Conservation (phyloP, 2,329 filamentous ascomycete species). For the Xylaria sp. region DNA sequence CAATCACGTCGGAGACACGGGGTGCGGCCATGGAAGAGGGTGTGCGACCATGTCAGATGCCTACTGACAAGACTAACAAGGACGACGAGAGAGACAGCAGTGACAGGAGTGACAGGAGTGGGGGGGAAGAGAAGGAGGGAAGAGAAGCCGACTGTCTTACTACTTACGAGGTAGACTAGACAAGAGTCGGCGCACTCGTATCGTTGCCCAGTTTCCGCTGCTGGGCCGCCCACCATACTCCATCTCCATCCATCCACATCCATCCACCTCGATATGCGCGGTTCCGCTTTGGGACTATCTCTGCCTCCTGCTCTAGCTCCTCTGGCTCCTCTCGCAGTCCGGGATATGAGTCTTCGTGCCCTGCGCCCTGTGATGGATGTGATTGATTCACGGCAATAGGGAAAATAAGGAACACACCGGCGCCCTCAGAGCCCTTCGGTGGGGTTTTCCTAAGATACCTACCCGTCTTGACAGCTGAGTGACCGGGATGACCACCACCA, state of each 20-base stretch:
- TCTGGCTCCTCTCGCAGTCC: constrained; percentile 26
- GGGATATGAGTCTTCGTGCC: constrained; percentile 33
- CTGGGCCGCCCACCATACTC: constrained; percentile 44
- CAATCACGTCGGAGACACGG: constrained; percentile 22
- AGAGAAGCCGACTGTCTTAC: neutral
- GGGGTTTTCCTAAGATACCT: constrained; percentile 35
- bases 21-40: constrained; percentile 38
- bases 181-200: constrained; percentile 36
- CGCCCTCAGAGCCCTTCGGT: constrained; percentile 39
- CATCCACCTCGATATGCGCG: constrained; percentile 41
- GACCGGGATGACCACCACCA: constrained; percentile 47
- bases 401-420: constrained; percentile 26
- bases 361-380: constrained; percentile 39
- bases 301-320: constrained; percentile 13
- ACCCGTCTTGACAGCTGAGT: constrained; percentile 38
- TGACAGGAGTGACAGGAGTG: neutral
- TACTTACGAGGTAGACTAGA: neutral
- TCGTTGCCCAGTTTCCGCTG: constrained; percentile 36
- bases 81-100: constrained; percentile 4
- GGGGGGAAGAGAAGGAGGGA: neutral
- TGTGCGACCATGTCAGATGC: constrained; percentile 47
- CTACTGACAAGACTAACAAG: constrained; percentile 34
- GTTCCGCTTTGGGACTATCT: constrained; percentile 32
- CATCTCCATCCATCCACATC: too few species aligned
- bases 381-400: constrained; percentile 38